Base-by-base conservation (phyloP, 1,284 basidiomycete genomes). In the Trichosporon asahii region DNA sequence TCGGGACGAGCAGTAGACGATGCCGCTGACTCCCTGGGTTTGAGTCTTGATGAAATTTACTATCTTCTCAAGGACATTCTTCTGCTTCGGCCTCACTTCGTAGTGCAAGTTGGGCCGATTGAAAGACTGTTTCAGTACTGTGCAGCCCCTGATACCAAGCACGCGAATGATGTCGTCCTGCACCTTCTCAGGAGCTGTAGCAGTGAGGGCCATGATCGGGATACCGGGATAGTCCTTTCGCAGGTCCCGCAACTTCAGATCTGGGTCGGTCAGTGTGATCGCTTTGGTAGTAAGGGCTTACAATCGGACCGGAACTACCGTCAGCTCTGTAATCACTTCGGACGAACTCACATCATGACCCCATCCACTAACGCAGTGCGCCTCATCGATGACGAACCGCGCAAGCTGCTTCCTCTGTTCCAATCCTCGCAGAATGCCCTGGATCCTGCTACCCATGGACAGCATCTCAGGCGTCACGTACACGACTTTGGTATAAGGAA, bases 391-490 rank as follows among this genome's bases (percentile, higher is more conserved):
- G 0, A 98, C 94, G 79, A 99, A 97, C 29, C 96, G 87, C 5
- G 94, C 94, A 33, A 99, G 82, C 70, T 87, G 84, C 2, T 86
- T 84, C 14, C 85, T 79, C 1, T 82, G 75, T 76, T 93, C 86
- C 3, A 98, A 85, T 37, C 84, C 82, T 15, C 82, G 75, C 23
- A 98, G 81, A 23, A 91, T 87, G 8, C 80, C 82, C 75, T 85
- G 86, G 71, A 92, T 87, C n/a, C 80, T 77, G 0, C 84, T 83
- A 65, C 88, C 92, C 76, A 88, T 88, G 46, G 88, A 87, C 68
- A 96, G 84, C 83, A 92, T 92, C 83, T 99, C 97, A 0, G 97
- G 96, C 0, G 96, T 98, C n/a, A 96, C 87, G 77, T 98, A 99
- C 3, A 96, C 86, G 7, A 98, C 89, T 53, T 85, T 84, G 18